These are phyloP conservation scores for Trichopus zeylanicus DNA, from an alignment of 116 monocot species.

Conservation along the genomic window DNA sequence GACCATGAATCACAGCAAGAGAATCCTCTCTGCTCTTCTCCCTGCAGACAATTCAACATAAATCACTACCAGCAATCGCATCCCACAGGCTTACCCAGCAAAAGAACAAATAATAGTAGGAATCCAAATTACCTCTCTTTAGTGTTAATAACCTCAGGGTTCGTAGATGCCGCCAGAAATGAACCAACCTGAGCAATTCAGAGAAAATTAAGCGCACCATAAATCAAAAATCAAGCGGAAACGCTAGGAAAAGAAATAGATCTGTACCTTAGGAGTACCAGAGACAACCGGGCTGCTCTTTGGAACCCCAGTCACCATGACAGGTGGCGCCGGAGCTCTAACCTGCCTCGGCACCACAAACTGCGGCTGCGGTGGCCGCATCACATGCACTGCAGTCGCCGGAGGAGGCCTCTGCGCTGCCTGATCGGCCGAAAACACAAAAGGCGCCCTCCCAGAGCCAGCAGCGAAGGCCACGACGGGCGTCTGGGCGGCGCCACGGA, in stretches of 20 bases:
- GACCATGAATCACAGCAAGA: slow-evolving; percentile 22
- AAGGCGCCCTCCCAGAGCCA: slow-evolving; percentile 3
- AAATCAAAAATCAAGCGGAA: not conserved
- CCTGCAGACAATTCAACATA: slow-evolving; percentile 18
- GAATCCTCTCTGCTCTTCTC: slow-evolving; percentile 31
- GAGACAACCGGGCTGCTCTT: not conserved
- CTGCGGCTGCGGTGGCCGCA: slow-evolving; percentile 1
- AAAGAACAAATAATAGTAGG: not conserved
- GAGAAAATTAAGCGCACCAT: not conserved
- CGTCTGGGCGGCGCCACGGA: slow-evolving; percentile 18
- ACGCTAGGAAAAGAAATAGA: not conserved
- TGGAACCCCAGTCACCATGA: not conserved
- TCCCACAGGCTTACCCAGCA: not conserved
- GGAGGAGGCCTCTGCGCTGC: slow-evolving; percentile 5
- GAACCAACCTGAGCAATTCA: slow-evolving; percentile 13
- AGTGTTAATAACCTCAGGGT: slow-evolving; percentile 14
- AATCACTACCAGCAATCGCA: not conserved
- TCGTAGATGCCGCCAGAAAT: slow-evolving; percentile 13
- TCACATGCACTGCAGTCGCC: slow-evolving; percentile 1
- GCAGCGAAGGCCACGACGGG: slow-evolving; percentile 23
- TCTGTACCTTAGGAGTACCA: not conserved
- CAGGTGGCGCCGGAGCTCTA: not conserved
- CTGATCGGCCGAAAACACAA: slow-evolving; percentile 3
- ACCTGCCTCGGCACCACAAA: not conserved
- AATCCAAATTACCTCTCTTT: slow-evolving; percentile 29